Percentiles rank a stretch among this genome's conserved stretches.
phyloP scores from a whole-genome alignment of 768 basidiomycete species.

The Russula abietina region DNA sequence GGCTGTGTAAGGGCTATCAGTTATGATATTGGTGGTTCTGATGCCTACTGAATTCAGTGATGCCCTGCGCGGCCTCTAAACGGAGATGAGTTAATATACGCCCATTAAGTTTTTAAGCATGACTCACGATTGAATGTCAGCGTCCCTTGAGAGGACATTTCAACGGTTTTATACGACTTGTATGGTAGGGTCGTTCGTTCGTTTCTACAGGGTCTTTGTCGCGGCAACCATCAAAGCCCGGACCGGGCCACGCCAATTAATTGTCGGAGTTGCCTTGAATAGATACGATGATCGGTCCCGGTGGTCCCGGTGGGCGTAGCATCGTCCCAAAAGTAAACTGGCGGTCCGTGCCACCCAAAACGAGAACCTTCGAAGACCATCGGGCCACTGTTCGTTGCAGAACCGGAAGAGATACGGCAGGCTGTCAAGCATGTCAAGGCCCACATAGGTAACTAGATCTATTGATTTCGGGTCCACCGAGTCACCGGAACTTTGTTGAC shows the following conservation, averaged over 20 bases:
- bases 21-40: not conserved
- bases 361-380: not conserved
- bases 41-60: constrained; percentile 64
- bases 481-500: constrained; percentile 6
- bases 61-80: constrained; percentile 52
- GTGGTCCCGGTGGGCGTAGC: not conserved
- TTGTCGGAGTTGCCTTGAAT: not conserved
- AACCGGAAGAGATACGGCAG: not conserved
- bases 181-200: too few species aligned
- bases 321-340: not conserved
- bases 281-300: not conserved
- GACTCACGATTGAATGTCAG: constrained; percentile 34
- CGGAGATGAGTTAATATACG: constrained; percentile 27
- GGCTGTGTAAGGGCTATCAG: not conserved
- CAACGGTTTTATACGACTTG: not conserved
- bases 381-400: not conserved
- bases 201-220: too few species aligned
- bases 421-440: constrained; percentile 1
- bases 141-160: constrained; percentile 21
- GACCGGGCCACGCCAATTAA: too few species aligned
- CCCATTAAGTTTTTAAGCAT: not conserved
- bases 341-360: not conserved
- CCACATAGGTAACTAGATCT: not conserved
- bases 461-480: not conserved
- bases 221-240: not conserved